Evolutionary conservation across 1,139 yeast genomes (phyloP).

Genomic region (Lodderomyces parapsilosis): DNA sequence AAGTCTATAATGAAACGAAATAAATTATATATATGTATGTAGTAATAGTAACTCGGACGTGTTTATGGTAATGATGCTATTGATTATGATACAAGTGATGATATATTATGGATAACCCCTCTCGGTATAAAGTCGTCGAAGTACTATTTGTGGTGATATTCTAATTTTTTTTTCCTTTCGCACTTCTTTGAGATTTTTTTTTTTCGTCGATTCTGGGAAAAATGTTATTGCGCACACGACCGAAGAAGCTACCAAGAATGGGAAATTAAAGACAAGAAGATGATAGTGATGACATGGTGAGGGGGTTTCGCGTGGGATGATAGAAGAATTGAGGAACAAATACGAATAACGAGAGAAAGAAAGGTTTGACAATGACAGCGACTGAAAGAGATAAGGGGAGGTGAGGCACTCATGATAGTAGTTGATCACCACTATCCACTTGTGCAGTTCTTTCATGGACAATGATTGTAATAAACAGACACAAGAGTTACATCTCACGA

Average conservation of each 20-base stretch:
- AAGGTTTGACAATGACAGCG: too few species aligned
- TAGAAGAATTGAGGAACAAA: too few species aligned
- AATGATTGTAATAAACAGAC: too few species aligned
- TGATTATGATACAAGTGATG: constrained; percentile 1
- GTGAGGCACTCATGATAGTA: too few species aligned
- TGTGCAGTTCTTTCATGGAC: too few species aligned
- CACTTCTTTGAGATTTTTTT: not conserved
- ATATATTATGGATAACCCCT: not conserved
- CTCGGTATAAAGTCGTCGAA: constrained; percentile 2
- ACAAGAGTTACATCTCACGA: not conserved
- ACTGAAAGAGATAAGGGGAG: too few species aligned
- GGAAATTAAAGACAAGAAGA: too few species aligned
- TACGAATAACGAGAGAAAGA: too few species aligned
- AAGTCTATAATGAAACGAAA: constrained; percentile 1
- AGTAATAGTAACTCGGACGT: not conserved
- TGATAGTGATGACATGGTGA: too few species aligned
- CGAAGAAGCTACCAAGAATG: not conserved
- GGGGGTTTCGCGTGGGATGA: too few species aligned
- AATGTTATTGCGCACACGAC: not conserved
- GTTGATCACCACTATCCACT: too few species aligned
- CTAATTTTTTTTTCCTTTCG: not conserved
- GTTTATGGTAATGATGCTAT: not conserved
- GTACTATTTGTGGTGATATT: not conserved
- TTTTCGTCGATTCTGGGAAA: not conserved
- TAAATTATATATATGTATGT: not conserved